A percentile compares a stretch with the other conserved stretches of the same genome.
phyloP scores from a whole-genome alignment of 176 grass and related monocot genomes.

The Zoysia pacifica region DNA sequence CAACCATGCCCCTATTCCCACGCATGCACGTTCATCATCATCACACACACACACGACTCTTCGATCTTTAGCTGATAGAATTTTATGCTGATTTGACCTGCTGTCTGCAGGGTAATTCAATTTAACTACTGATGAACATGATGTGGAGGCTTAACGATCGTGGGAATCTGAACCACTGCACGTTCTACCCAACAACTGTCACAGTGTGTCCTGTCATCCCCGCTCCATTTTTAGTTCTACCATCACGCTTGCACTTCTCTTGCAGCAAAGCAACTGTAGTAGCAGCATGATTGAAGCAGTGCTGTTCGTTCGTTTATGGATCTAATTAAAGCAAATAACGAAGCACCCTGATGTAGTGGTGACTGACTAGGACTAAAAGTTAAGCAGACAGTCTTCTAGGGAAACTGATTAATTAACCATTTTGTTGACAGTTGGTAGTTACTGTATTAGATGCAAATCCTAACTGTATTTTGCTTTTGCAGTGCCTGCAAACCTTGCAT shows the following conservation, averaged over 20 bases:
- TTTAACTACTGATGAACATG: no score
- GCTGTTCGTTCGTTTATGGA: no score
- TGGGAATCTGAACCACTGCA: not conserved
- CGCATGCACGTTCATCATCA: no score
- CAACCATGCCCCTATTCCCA: no score
- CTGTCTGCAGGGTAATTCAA: not conserved
- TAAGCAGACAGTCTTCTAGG: not conserved
- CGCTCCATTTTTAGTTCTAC: not conserved
- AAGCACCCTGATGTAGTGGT: no score
- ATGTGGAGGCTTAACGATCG: not conserved
- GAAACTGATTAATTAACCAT: not conserved
- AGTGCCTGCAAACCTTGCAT: not conserved
- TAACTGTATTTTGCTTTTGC: slow-evolving; percentile 12
- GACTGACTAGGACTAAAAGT: slow-evolving; percentile 1
- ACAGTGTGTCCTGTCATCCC: not conserved
- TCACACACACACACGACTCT: no score
- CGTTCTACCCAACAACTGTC: slow-evolving; percentile 13
- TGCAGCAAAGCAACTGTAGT: not conserved
- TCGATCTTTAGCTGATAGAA: not conserved
- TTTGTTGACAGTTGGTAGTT: not conserved
- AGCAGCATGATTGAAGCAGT: no score
- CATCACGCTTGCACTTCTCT: not conserved
- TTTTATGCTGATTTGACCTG: not conserved
- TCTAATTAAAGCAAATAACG: no score
- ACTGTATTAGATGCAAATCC: not conserved